Evolutionary conservation across 2,329 filamentous ascomycete species (phyloP).

Genomic region (Parafenestella ontariensis): DNA sequence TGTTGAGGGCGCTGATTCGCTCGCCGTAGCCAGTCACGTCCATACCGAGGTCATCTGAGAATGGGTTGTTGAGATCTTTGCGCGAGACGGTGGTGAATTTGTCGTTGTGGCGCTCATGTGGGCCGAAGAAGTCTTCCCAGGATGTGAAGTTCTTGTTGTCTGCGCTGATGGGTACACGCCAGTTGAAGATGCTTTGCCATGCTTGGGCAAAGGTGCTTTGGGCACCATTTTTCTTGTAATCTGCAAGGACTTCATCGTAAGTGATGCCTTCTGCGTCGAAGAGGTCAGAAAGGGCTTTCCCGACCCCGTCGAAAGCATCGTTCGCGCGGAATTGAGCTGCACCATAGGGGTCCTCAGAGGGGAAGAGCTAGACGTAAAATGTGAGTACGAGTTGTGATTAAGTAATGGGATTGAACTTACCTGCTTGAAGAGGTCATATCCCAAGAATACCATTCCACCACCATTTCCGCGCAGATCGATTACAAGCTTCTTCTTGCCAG

Average conservation of each 20-base stretch:
- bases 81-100: slow-evolving; percentile 35
- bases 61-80: slow-evolving; percentile 24
- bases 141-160: slow-evolving; percentile 36
- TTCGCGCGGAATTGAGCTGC: slow-evolving; percentile 54
- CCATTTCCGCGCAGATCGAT: slow-evolving; percentile 67
- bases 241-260: slow-evolving; percentile 17
- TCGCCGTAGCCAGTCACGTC: slow-evolving; percentile 24
- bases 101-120: slow-evolving; percentile 30
- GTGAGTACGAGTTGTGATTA: background rate
- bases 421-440: slow-evolving; percentile 55
- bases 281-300: slow-evolving; percentile 14
- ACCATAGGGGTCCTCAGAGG: slow-evolving; percentile 48
- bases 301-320: slow-evolving; percentile 32
- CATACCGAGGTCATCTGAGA: slow-evolving; percentile 17
- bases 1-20: slow-evolving; percentile 15
- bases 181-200: slow-evolving; percentile 31
- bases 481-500: slow-evolving; percentile 63
- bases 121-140: slow-evolving; percentile 44
- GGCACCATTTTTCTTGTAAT: slow-evolving; percentile 12
- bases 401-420: slow-evolving; percentile 4
- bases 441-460: slow-evolving; percentile 55
- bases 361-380: slow-evolving; percentile 52
- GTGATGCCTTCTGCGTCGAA: slow-evolving; percentile 10
- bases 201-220: slow-evolving; percentile 1
- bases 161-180: slow-evolving; percentile 20